phyloP scores from a whole-genome alignment of 2,329 filamentous ascomycete species.

The Trichothecium roseum region DNA sequence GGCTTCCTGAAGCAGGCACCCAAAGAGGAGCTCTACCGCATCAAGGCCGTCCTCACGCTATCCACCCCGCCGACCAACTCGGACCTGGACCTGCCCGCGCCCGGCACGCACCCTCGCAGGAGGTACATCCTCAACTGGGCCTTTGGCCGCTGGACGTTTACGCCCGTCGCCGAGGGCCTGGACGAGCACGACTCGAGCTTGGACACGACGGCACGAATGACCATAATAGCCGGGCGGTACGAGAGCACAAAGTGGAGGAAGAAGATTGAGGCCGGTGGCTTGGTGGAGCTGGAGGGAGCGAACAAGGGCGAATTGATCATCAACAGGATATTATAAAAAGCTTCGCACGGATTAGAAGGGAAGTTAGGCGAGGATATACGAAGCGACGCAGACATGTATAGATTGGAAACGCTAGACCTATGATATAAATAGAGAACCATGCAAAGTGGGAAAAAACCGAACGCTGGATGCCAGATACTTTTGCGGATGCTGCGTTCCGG shows the following conservation, averaged over 20 bases:
- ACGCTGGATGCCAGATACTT: neutral
- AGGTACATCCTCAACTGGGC: slow-evolving; percentile 97
- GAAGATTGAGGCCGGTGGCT: slow-evolving; percentile 49
- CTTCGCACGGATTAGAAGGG: too few relatives aligned
- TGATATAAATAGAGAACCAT: too few relatives aligned
- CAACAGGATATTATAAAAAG: slow-evolving; percentile 35
- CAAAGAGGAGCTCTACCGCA: slow-evolving; percentile 91
- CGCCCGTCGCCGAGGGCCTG: slow-evolving; percentile 33
- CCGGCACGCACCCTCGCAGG: slow-evolving; percentile 17
- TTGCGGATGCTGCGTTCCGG: neutral
- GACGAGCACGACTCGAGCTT: slow-evolving; percentile 45
- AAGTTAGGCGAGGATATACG: too few relatives aligned
- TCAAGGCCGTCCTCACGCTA: slow-evolving; percentile 60
- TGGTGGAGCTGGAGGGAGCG: slow-evolving; percentile 37
- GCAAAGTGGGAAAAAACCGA: neutral
- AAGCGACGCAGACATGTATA: too few relatives aligned
- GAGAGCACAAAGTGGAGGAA: slow-evolving; percentile 72
- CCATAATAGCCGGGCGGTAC: slow-evolving; percentile 61
- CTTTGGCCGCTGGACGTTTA: slow-evolving; percentile 91
- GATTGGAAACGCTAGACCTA: too few relatives aligned
- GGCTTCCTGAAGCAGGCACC: slow-evolving; percentile 61
- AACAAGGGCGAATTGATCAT: slow-evolving; percentile 40
- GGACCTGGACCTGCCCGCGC: slow-evolving; percentile 32
- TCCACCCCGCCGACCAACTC: slow-evolving; percentile 37
- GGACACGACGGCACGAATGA: slow-evolving; percentile 55